Conservation (phyloP, 345 rosid genomes). For the Firmiana major region DNA sequence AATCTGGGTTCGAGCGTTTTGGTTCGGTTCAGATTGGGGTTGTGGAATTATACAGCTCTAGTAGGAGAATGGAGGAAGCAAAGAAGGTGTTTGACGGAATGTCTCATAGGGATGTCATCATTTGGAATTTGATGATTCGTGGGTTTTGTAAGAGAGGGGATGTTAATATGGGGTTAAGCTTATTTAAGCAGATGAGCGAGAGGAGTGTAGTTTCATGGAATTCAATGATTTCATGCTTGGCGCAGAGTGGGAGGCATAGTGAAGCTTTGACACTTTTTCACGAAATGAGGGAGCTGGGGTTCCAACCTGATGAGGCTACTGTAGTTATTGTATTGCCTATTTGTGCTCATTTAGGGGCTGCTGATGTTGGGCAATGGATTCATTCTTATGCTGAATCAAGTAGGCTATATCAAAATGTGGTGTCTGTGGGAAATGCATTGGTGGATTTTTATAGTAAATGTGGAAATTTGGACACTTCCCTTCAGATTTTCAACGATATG, state of each 20-base stretch:
- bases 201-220: slow-evolving; percentile 68
- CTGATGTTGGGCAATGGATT: slow-evolving; percentile 48
- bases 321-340: slow-evolving; percentile 58
- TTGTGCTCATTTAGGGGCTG: slow-evolving; percentile 55
- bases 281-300: slow-evolving; percentile 54
- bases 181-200: slow-evolving; percentile 54
- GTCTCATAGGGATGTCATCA: slow-evolving; percentile 40
- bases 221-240: slow-evolving; percentile 56
- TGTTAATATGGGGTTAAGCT: slow-evolving; percentile 40
- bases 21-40: slow-evolving; percentile 52
- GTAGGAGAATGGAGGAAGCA: slow-evolving; percentile 54
- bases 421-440: slow-evolving; percentile 60
- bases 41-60: slow-evolving; percentile 42
- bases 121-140: slow-evolving; percentile 65
- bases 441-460: slow-evolving; percentile 59
- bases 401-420: slow-evolving; percentile 27
- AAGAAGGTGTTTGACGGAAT: slow-evolving; percentile 60
- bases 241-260: slow-evolving; percentile 44
- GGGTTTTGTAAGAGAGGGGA: slow-evolving; percentile 59
- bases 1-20: slow-evolving; percentile 43
- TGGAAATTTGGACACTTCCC: slow-evolving; percentile 53
- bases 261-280: slow-evolving; percentile 60
- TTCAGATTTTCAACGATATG: slow-evolving; percentile 39
- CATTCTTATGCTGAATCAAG: slow-evolving; percentile 48
- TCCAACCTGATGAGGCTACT: slow-evolving; percentile 62